Evolutionary conservation across 2,329 filamentous ascomycete genomes (phyloP), one percentile per base, ranked within the genome.

Genomic region (Lecanicillium sp.): DNA sequence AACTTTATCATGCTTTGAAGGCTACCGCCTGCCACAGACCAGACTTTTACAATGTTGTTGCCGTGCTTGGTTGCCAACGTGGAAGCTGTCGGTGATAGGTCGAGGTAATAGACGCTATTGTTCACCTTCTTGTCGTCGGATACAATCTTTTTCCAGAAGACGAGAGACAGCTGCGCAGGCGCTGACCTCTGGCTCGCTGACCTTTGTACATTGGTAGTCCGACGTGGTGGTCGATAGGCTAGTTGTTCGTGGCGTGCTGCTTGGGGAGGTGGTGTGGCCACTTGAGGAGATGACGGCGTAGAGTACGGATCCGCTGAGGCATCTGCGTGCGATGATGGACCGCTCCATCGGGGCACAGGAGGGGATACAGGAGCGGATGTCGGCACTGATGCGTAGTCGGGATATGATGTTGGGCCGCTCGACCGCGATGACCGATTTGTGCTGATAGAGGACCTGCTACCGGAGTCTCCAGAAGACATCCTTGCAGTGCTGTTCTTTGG

Each of bases 41-140:
- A 96, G 39, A 96, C 86, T 62, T 94, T 95, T 43, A 95, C 84
- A 1, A 86, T 87, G 43, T 84, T 82, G 57, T 96, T 58, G 19
- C 56, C 56, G 28, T 59, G 55, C 39, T 59, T 59, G 48, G 54
- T 62, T 6, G 61, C 60, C 3, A 65, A 46, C 9, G 55, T 55
- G 4, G 54, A 50, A 0, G 56, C 55, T 1, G 49, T 52, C 2
- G 53, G 49, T 1, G 60, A 62, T 5, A 61, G 49, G 44, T 65
- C 61, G 19, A 64, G 48, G 37, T 55, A 61, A 44, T 56, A 55
- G 8, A 64, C 52, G 5, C 49, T 49, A 12, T 55, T 56, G 33
- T 58, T 51, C 25, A 51, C 49, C 35, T 56, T 56, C 34, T 58
- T 57, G 12, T 50, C 47, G 2, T 40, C 30, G 17, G 51, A 50